These are phyloP conservation scores for Annulohypoxylon truncatum DNA, from an alignment of 2,329 filamentous ascomycete genomes.

Conservation along the genomic window DNA sequence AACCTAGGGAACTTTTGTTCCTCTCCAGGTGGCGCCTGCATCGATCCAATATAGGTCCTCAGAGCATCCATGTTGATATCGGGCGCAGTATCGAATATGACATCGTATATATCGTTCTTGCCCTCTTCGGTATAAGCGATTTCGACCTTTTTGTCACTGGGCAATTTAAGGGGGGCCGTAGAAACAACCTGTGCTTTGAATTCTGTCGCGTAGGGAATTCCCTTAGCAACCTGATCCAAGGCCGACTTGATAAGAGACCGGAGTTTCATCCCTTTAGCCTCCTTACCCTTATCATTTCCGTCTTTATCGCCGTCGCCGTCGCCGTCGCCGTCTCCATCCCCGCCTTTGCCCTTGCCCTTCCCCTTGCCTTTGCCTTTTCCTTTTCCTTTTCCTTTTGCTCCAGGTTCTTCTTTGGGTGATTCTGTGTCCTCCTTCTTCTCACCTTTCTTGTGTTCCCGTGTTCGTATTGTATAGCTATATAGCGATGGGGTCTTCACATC, in stretches of 20 bases:
- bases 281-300: slow-evolving; percentile 18
- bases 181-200: slow-evolving; percentile 63
- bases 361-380: neutral
- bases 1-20: slow-evolving; percentile 60
- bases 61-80: slow-evolving; percentile 56
- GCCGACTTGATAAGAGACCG: slow-evolving; percentile 56
- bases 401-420: neutral
- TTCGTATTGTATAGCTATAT: slow-evolving; percentile 61
- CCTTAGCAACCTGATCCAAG: slow-evolving; percentile 51
- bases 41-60: slow-evolving; percentile 58
- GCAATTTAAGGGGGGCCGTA: slow-evolving; percentile 53
- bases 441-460: slow-evolving; percentile 42
- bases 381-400: slow-evolving; percentile 21
- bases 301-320: neutral
- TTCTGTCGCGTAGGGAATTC: slow-evolving; percentile 58
- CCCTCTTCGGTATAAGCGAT: slow-evolving; percentile 53
- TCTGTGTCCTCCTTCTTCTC: neutral
- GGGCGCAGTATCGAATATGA: slow-evolving; percentile 56
- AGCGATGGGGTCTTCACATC: slow-evolving; percentile 52
- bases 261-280: slow-evolving; percentile 59
- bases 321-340: neutral
- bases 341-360: neutral
- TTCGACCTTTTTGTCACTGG: slow-evolving; percentile 49
- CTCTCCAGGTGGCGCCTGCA: slow-evolving; percentile 54
- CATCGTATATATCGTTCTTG: slow-evolving; percentile 52